These are phyloP conservation scores for Aspergillus flavus DNA, from an alignment of 2,329 filamentous ascomycete species.

Conservation along the genomic window DNA sequence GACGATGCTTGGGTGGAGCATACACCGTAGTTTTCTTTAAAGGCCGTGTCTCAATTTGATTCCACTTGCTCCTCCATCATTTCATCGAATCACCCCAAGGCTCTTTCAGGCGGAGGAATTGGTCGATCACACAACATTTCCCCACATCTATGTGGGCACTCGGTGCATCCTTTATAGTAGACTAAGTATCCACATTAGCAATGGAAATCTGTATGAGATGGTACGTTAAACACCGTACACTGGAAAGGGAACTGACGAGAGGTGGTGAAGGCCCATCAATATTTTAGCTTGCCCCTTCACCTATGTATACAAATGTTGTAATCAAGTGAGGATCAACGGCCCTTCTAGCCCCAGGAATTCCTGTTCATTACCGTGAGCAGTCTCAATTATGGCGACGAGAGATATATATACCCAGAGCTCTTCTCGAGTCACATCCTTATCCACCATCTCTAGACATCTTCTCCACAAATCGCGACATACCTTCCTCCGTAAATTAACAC, in stretches of 20 bases:
- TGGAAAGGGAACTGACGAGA: neutral
- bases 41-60: neutral
- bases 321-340: conserved; percentile 12
- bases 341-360: conserved; percentile 44
- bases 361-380: conserved; percentile 20
- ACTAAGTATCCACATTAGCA: neutral
- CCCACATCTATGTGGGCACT: neutral
- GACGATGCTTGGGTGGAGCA: neutral
- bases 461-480: conserved; percentile 57
- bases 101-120: neutral
- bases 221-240: neutral
- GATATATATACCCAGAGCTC: conserved; percentile 53
- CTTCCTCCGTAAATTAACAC: conserved; percentile 46
- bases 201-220: neutral
- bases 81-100: neutral
- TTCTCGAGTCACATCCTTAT: conserved; percentile 49
- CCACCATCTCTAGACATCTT: conserved; percentile 50
- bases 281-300: neutral
- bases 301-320: neutral
- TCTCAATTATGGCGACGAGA: conserved; percentile 1
- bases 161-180: neutral
- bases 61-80: neutral
- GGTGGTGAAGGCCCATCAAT: neutral
- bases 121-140: neutral
- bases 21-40: neutral